Base-by-base conservation (phyloP, 139 green algal genomes). In the Spirogloea muscicola region DNA sequence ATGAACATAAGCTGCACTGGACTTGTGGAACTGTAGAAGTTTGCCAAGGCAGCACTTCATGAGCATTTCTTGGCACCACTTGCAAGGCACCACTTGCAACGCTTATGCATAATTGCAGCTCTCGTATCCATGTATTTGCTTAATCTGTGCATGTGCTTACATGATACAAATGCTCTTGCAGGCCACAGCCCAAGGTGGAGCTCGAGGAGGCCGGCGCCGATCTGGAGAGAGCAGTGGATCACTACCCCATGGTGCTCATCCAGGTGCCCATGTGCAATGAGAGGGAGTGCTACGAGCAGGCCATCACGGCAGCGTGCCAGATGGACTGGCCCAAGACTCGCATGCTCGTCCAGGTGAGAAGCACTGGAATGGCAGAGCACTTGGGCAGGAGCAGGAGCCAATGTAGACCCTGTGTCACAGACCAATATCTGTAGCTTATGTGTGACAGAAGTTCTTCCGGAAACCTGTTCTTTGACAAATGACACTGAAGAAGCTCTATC, bases 331-430 rank as follows among this genome's bases (percentile, higher is more conserved):
- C 90, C 7, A 39, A 59, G 2, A 66, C 74, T 10, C 74, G 84
- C 3, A 73, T 95, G 6, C 78, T 86, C 5, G 77, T 95, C 13
- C 84, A 94, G 85, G 85, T 95, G 46, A n/a, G n/a, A n/a, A n/a
- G n/a, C n/a, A n/a, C n/a, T n/a, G 44, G 88, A 72, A 93, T 94
- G 52, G 86, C 91, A 78, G 87, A 71, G 64, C 86, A 82, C 34
- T 90, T 84, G 59, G 74, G 87, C 74, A 59, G 92, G 73, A 48
- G 83, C 16, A 93, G 89, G 89, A 87, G 87, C 7, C 40, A 64
- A 1, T 65, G 75, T 10, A 72, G n/a, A 84, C 4, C 76, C 93
- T 2, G 79, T 85, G 5, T 74, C 93, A 52, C 44, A 52, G 44
- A 16, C 44, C 13, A 52, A n/a, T n/a, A n/a, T n/a, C n/a, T n/a